Evolutionary conservation across 257 asterid genomes (phyloP).

Genomic region (Nicotiana benthamiana): DNA sequence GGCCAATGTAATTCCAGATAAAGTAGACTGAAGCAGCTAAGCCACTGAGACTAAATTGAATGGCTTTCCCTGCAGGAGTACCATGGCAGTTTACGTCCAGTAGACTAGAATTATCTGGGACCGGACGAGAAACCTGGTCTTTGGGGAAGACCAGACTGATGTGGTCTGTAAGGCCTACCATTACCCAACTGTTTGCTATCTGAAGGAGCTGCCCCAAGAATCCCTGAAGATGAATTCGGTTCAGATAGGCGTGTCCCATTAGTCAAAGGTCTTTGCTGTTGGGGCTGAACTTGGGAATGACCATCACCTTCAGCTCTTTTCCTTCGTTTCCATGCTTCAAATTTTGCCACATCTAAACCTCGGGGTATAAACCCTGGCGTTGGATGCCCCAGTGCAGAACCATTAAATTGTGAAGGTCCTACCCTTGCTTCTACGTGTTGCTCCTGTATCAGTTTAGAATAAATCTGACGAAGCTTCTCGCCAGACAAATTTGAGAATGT

Average conservation of each 20-base stretch:
- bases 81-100: slow-evolving; percentile 15
- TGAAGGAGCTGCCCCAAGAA: slow-evolving; percentile 90
- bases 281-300: slow-evolving; percentile 42
- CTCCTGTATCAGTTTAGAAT: slow-evolving; percentile 79
- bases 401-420: slow-evolving; percentile 64
- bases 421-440: slow-evolving; percentile 48
- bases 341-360: slow-evolving; percentile 73
- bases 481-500: slow-evolving; percentile 85
- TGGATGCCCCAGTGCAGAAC: slow-evolving; percentile 42
- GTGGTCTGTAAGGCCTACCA: slow-evolving; percentile 68
- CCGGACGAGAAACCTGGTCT: slow-evolving; percentile 66
- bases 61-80: slow-evolving; percentile 10
- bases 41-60: slow-evolving; percentile 17
- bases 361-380: slow-evolving; percentile 38
- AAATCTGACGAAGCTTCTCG: slow-evolving; percentile 85
- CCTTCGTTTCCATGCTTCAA: slow-evolving; percentile 96
- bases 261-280: slow-evolving; percentile 43
- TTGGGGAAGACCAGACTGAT: slow-evolving; percentile 46
- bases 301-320: slow-evolving; percentile 80
- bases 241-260: slow-evolving; percentile 60
- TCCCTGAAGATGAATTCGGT: slow-evolving; percentile 54
- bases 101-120: slow-evolving; percentile 37
- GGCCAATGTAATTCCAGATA: slow-evolving; percentile 11
- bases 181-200: slow-evolving; percentile 55
- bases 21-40: slow-evolving; percentile 19